Base-by-base conservation (phyloP, 1,139 yeast genomes). In the Sugiyamaella japonica region DNA sequence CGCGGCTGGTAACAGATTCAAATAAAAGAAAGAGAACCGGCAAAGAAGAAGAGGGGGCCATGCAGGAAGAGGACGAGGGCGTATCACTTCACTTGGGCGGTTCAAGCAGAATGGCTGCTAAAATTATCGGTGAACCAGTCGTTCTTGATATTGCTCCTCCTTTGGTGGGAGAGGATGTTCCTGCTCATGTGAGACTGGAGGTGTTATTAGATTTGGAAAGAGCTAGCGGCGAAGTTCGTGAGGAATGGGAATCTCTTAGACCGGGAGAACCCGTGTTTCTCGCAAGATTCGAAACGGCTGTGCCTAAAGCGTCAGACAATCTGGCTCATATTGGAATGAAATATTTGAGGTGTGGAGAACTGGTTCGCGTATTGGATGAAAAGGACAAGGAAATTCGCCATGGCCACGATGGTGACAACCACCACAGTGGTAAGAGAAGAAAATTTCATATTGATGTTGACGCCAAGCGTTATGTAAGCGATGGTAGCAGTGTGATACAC, bases 201-300 rank as follows among this genome's bases (percentile, higher is more conserved):
- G 54, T 69, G 3, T 54, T 54, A 9, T n/a, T 73, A 3, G 67
- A 68, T n/a, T 55, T 69, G 7, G 61, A 61, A 10, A 55, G 58
- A 8, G 44, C 56, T 2, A 38, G 58, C 1, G 50, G 45, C 10
- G 50, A 50, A 3, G 49, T 57, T 16, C 57, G 63, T 10, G 44
- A 56, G 8, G 74, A 69, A 20, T 74, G 78, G 77, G 70, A 67
- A 20, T 32, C 59, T 0, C 43, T 73, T 28, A 40, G 52, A 8
- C 53, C 53, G 0, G 74, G 70, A 4, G 75, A 72, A 36, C 56
- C 66, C 6, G 54, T 74, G 7, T 66, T 69, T 29, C 52, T 74
- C 6, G 59, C 64, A 1, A 50, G 62, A 10, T 36, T 71, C n/a
- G 63, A 61, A 1, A 55, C 61, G 7, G 58, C 55, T 16, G 60